A percentile compares a stretch with the other conserved stretches of the same genome.
These are phyloP conservation scores for Cyberlindnera galapagoensis DNA, from an alignment of 805 yeast genomes.

Conservation along the genomic window DNA sequence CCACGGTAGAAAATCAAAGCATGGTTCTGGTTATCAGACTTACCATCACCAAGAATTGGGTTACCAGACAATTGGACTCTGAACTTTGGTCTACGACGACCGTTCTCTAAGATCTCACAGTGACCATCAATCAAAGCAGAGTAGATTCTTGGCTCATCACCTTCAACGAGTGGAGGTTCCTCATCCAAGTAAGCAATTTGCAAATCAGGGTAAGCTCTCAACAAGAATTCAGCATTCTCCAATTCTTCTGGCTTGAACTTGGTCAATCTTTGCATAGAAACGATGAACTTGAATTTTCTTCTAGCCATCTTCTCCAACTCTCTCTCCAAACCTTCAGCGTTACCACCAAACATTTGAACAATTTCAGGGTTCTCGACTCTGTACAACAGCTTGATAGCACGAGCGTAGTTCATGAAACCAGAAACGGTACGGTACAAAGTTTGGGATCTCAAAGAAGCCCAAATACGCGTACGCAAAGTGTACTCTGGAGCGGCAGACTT, in stretches of 20 bases:
- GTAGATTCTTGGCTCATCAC: constrained; percentile 65
- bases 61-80: constrained; percentile 77
- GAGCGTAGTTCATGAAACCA: constrained; percentile 97
- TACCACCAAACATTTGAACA: constrained; percentile 98
- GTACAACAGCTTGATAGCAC: constrained; percentile 89
- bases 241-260: constrained; percentile 67
- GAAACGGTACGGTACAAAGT: constrained; percentile 95
- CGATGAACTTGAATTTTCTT: constrained; percentile 74
- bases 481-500: constrained; percentile 97
- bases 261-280: constrained; percentile 81
- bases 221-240: constrained; percentile 73
- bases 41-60: constrained; percentile 85
- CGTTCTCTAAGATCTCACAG: constrained; percentile 65
- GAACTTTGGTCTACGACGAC: constrained; percentile 70
- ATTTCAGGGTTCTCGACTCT: constrained; percentile 94
- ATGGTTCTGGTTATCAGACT: constrained; percentile 82
- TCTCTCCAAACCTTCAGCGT: constrained; percentile 92
- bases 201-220: constrained; percentile 79
- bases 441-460: constrained; percentile 98
- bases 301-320: constrained; percentile 88
- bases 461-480: constrained; percentile 90
- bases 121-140: constrained; percentile 79
- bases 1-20: constrained; percentile 76
- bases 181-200: constrained; percentile 93
- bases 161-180: constrained; percentile 70